Evolutionary conservation across 1,284 basidiomycete genomes (phyloP).

Genomic region (Tausonia pullulans): DNA sequence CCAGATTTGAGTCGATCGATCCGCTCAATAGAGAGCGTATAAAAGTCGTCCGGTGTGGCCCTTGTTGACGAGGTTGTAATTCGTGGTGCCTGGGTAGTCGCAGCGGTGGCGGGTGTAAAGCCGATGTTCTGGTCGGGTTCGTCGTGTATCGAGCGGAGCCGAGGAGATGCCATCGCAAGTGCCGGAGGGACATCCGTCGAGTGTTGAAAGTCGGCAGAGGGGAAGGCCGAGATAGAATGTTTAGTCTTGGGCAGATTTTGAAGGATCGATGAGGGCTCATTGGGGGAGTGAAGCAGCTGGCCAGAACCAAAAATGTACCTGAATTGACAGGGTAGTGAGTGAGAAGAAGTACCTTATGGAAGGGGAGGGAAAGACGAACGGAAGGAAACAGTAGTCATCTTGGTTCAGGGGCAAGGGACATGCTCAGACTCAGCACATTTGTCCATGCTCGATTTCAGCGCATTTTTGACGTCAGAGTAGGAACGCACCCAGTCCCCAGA

Average conservation of each 20-base stretch:
- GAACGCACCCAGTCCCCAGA: slow-evolving; percentile 63
- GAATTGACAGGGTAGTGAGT: neutral
- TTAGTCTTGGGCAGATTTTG: slow-evolving; percentile 41
- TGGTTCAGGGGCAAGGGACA: too few species aligned
- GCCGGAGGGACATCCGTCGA: neutral
- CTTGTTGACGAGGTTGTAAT: too few species aligned
- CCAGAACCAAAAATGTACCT: slow-evolving; percentile 81
- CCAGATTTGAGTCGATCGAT: slow-evolving; percentile 71
- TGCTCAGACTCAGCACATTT: too few species aligned
- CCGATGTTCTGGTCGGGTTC: slow-evolving; percentile 76
- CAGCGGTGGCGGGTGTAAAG: slow-evolving; percentile 45
- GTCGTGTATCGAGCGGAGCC: slow-evolving; percentile 65
- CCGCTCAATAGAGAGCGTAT: slow-evolving; percentile 68
- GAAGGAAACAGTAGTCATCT: slow-evolving; percentile 84
- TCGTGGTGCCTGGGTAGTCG: too few species aligned
- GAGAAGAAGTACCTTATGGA: neutral
- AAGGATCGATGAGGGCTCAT: slow-evolving; percentile 31
- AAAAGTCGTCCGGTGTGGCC: slow-evolving; percentile 42
- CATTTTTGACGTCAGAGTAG: too few species aligned
- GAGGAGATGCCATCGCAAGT: slow-evolving; percentile 72
- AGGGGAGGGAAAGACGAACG: slow-evolving; percentile 27
- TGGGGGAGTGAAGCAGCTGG: slow-evolving; percentile 48
- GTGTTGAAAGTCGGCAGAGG: too few species aligned
- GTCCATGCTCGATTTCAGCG: too few species aligned
- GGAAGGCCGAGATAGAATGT: too few species aligned